Evolutionary conservation across 768 basidiomycete species (phyloP), one percentile per base, ranked within the genome.

Genomic region (Sarcodon sp.): DNA sequence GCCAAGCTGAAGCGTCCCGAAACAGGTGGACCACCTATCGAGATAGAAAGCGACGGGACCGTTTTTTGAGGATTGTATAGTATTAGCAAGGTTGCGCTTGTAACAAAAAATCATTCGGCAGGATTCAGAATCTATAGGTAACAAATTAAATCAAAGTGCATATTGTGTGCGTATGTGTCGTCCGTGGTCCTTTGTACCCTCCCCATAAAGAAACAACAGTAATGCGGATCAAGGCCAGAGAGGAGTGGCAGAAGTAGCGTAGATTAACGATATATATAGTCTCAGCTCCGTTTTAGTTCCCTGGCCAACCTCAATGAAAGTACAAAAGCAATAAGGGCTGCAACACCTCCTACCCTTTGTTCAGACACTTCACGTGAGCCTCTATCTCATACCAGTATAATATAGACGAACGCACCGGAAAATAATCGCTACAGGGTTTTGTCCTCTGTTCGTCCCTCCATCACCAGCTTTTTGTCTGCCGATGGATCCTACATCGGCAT

Each of bases 1-100:
- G 94, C 94, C 3, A 85, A 80, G 60, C 63, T 70, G 60, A 80
- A 76, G 61, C 67, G 93, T 4, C 84, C 82, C 0, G 67, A 71
- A 38, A 80, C 77, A 0, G 80, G 85, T 6, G 90, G 90, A 0
- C 89, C 88, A 0, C 87, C 87, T 1, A 86, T 91, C 56, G 87
- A 87, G 51, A 88, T 90, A 49, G 73, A 80, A 51, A 88, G 86
- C 51, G 87, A 90, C 51, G 87, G 87, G 2, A 90, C 87, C 1
- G 76, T 89, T 4, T 88, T 89, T 57, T 89, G 46, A 55, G 15
- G 31, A 27, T 27, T 27, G 21, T 27, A 27, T 27, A 27, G 21
- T 4, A 4, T 27, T 27, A 27, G 21, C 21, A 27, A 4, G 21
- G 21, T 27, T 27, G 21, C 21, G 21, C 21, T 27, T 27, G 21